Conservation (phyloP, 2,329 filamentous ascomycete species). For the Botryotinia convoluta region DNA sequence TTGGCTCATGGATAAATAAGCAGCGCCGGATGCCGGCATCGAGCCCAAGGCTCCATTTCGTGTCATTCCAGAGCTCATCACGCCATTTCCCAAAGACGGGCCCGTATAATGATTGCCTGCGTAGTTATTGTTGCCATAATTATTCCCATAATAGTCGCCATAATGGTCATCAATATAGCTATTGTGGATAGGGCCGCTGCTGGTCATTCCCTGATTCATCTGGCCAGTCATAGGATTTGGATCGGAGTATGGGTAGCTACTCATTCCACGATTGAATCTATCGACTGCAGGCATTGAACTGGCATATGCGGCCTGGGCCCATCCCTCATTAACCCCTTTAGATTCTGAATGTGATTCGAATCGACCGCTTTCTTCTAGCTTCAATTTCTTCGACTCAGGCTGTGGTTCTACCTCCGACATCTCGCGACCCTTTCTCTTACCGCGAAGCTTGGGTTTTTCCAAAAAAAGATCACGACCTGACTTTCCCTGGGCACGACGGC, state of each 20-base stretch:
- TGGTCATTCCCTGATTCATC: neutral
- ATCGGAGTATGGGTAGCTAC: accelerated
- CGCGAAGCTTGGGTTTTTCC: neutral
- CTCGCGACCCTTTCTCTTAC: neutral
- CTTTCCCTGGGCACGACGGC: neutral
- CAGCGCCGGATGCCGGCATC: neutral
- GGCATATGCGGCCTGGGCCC: accelerated
- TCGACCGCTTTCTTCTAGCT: too few species aligned
- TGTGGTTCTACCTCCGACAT: neutral
- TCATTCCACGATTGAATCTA: neutral
- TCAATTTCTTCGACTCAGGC: neutral
- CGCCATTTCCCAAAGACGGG: neutral
- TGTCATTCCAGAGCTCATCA: neutral
- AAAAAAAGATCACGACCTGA: neutral
- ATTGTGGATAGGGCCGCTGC: neutral
- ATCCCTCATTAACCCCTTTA: too few species aligned
- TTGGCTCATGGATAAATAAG: neutral
- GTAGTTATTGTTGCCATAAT: too few species aligned
- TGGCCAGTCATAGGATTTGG: neutral
- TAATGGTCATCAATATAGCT: neutral
- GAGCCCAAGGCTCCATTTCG: neutral
- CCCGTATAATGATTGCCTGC: accelerated
- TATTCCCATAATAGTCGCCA: neutral
- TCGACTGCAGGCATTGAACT: neutral
- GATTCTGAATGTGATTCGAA: accelerated